Percentiles rank a stretch among this genome's conserved stretches.
These are phyloP conservation scores for Trypanosoma melophagium DNA, from an alignment of 208 protist species.

Conservation along the genomic window DNA sequence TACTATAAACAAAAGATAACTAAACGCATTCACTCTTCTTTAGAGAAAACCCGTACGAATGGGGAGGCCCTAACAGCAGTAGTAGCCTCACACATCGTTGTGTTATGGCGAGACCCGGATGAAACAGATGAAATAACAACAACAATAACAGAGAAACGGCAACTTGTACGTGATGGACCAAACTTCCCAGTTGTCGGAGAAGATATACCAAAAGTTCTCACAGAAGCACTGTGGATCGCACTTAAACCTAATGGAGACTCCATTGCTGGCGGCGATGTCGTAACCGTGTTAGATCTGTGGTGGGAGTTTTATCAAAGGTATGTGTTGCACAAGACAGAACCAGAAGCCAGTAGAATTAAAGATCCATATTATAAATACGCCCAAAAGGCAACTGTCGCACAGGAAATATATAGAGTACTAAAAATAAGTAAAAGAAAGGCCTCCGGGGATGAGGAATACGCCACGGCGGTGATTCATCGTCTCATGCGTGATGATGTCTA, in stretches of 20 bases:
- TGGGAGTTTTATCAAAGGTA: constrained; percentile 65
- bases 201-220: constrained; percentile 27
- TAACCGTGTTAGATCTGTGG: constrained; percentile 71
- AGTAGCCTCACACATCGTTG: constrained; percentile 12
- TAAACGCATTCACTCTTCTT: background rate
- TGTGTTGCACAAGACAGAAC: constrained; percentile 67
- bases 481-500: constrained; percentile 54
- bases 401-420: constrained; percentile 40
- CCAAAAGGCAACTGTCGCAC: constrained; percentile 34
- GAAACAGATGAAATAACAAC: background rate
- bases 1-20: background rate
- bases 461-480: constrained; percentile 29
- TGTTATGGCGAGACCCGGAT: constrained; percentile 5
- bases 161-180: constrained; percentile 31
- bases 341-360: constrained; percentile 36
- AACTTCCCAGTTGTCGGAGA: constrained; percentile 31
- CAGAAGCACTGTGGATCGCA: constrained; percentile 35
- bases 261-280: background rate
- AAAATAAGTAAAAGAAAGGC: constrained; percentile 15
- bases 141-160: background rate
- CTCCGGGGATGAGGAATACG: constrained; percentile 23
- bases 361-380: constrained; percentile 33
- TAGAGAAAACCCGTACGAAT: background rate
- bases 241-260: constrained; percentile 34
- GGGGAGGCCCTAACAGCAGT: background rate